Evolutionary conservation across 2,329 filamentous ascomycete genomes (phyloP).

Genomic region (Trichoderma sp.): DNA sequence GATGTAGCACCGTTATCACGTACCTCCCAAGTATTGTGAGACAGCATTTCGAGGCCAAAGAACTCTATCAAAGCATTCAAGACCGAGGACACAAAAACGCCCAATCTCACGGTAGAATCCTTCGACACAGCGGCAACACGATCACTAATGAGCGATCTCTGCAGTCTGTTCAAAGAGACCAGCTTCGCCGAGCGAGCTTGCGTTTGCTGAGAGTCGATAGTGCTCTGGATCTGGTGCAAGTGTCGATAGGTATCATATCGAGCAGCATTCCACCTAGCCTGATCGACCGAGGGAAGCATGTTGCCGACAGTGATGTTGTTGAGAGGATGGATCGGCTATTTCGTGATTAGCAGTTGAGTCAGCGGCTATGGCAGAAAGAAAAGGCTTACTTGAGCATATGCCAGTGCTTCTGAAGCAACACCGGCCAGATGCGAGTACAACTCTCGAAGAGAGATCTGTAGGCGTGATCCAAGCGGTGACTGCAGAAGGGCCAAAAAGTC

Average conservation of each 20-base stretch:
- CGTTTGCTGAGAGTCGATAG: constrained; percentile 46
- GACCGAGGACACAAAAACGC: constrained; percentile 52
- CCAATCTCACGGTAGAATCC: constrained; percentile 61
- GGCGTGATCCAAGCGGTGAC: constrained; percentile 38
- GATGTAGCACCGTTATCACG: constrained; percentile 25
- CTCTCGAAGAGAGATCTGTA: constrained; percentile 40
- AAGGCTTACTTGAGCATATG: constrained; percentile 48
- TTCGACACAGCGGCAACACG: constrained; percentile 59
- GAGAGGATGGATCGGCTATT: constrained; percentile 60
- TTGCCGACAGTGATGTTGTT: constrained; percentile 58
- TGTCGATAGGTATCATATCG: constrained; percentile 56
- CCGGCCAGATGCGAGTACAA: constrained; percentile 42
- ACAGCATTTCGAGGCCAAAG: constrained; percentile 41
- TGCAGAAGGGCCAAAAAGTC: constrained; percentile 39
- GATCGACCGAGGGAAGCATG: constrained; percentile 44
- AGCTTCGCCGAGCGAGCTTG: constrained; percentile 52
- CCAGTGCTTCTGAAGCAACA: constrained; percentile 37
- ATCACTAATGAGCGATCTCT: constrained; percentile 59
- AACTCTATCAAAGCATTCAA: constrained; percentile 49
- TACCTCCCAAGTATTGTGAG: constrained; percentile 40
- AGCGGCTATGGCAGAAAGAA: neutral
- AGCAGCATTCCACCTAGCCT: constrained; percentile 53
- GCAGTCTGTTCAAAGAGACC: constrained; percentile 60
- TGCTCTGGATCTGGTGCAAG: constrained; percentile 47
- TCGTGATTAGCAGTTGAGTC: constrained; percentile 18